Percentiles rank a stretch among this genome's conserved stretches.
phyloP scores from a whole-genome alignment of 2,329 filamentous ascomycete genomes.

The Penicillium sp. region DNA sequence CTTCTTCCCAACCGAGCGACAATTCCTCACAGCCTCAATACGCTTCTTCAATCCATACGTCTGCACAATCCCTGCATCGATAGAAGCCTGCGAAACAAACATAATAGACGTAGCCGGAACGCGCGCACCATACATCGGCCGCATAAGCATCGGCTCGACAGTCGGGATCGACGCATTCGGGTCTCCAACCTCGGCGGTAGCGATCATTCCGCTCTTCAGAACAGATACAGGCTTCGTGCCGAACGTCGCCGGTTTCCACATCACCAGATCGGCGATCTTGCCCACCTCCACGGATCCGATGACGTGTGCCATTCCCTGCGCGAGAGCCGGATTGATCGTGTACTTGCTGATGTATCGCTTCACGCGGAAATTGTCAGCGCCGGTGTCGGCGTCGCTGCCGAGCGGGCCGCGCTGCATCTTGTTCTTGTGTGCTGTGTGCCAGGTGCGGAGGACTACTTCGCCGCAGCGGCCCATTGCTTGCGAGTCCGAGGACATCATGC shows the following conservation, averaged over 20 bases:
- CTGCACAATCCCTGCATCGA: slow-evolving; percentile 64
- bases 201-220: slow-evolving; percentile 84
- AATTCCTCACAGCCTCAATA: slow-evolving; percentile 74
- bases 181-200: slow-evolving; percentile 80
- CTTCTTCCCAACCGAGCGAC: slow-evolving; percentile 70
- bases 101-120: slow-evolving; percentile 72
- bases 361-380: slow-evolving; percentile 84
- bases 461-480: slow-evolving; percentile 97
- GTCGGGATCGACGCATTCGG: slow-evolving; percentile 83
- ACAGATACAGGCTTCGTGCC: slow-evolving; percentile 80
- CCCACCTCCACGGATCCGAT: slow-evolving; percentile 85
- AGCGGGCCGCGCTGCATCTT: slow-evolving; percentile 77
- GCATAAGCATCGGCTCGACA: slow-evolving; percentile 76
- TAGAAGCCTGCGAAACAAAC: slow-evolving; percentile 74
- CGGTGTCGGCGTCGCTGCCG: slow-evolving; percentile 72
- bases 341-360: slow-evolving; percentile 95
- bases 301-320: slow-evolving; percentile 84
- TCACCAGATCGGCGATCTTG: slow-evolving; percentile 82
- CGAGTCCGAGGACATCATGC: slow-evolving; percentile 94
- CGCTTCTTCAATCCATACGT: slow-evolving; percentile 74
- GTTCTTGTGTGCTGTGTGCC: slow-evolving; percentile 98
- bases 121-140: slow-evolving; percentile 76
- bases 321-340: slow-evolving; percentile 88
- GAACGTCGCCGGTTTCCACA: slow-evolving; percentile 84
- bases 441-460: slow-evolving; percentile 87